Evolutionary conservation across 306 rosid species (phyloP).

Genomic region (Ceratonia siliqua): DNA sequence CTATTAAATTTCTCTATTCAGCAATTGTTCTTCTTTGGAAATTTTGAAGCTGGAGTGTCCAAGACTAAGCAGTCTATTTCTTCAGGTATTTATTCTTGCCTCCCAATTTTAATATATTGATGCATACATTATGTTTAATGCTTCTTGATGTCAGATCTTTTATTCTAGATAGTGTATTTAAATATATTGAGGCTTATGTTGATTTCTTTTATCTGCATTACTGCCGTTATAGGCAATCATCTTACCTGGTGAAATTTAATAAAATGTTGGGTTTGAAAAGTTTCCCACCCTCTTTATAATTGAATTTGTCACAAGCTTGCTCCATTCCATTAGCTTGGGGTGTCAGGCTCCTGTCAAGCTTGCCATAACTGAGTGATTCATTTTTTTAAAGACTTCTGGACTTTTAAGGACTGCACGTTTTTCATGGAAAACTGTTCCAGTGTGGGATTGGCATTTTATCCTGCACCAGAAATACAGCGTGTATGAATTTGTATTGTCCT

Average conservation of each 20-base stretch:
- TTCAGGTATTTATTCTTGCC: slow-evolving; percentile 60
- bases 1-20: slow-evolving; percentile 33
- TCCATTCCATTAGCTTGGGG: slow-evolving; percentile 13
- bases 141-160: slow-evolving; percentile 4
- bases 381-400: background rate
- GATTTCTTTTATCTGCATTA: background rate
- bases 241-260: background rate
- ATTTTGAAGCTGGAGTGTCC: slow-evolving; percentile 80
- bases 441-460: slow-evolving; percentile 1
- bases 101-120: slow-evolving; percentile 8
- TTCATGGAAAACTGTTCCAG: background rate
- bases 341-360: slow-evolving; percentile 4
- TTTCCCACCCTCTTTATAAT: background rate
- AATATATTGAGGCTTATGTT: background rate
- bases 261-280: background rate
- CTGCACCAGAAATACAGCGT: background rate
- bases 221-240: background rate
- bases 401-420: background rate
- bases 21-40: slow-evolving; percentile 80
- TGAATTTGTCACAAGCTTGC: background rate
- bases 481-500: background rate
- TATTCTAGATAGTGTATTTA: background rate
- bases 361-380: background rate
- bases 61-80: slow-evolving; percentile 71
- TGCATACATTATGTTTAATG: background rate